Evolutionary conservation across 1,284 basidiomycete genomes (phyloP).

Genomic region (Pseudozyma flocculosa): DNA sequence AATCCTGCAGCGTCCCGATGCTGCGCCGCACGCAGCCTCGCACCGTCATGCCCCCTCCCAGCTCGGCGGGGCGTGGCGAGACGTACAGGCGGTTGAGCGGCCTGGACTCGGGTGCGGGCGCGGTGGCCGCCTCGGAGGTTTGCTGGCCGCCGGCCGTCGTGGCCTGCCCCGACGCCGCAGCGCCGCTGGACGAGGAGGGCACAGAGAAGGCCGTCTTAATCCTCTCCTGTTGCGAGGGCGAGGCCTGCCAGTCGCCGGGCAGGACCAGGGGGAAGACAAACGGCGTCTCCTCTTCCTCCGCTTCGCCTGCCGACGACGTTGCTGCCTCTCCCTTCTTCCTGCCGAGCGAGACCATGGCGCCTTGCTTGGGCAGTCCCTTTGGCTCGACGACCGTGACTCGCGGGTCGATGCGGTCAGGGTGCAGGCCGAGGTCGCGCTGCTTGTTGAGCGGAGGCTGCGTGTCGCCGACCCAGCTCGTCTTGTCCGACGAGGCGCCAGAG

Average conservation of each 20-base stretch:
- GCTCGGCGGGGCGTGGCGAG: constrained; percentile 30
- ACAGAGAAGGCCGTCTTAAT: background rate
- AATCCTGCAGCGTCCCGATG: constrained; percentile 31
- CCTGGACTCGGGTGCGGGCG: background rate
- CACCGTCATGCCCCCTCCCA: constrained; percentile 46
- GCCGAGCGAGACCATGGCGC: constrained; percentile 23
- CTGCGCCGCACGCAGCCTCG: constrained; percentile 32
- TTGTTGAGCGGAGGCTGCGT: constrained; percentile 26
- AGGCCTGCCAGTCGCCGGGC: constrained; percentile 45
- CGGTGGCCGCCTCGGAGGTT: background rate
- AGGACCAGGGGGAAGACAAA: constrained; percentile 49
- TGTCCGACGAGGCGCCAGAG: constrained; percentile 3
- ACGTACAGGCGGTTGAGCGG: constrained; percentile 47
- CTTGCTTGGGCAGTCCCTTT: constrained; percentile 23
- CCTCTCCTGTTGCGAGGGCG: constrained; percentile 14
- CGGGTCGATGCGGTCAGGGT: constrained; percentile 14
- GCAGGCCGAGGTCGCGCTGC: constrained; percentile 12
- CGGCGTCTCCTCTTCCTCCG: constrained; percentile 15
- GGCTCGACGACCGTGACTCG: constrained; percentile 42
- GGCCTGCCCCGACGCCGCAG: background rate
- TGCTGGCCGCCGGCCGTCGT: background rate
- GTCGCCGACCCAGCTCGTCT: constrained; percentile 27
- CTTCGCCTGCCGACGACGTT: too few relatives aligned
- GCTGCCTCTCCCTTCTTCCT: constrained; percentile 4
- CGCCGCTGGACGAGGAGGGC: too few relatives aligned